Percentiles rank a stretch among this genome's conserved stretches.
Evolutionary conservation across 2,329 filamentous ascomycete genomes (phyloP).

Genomic region (Aureobasidium pullulans): DNA sequence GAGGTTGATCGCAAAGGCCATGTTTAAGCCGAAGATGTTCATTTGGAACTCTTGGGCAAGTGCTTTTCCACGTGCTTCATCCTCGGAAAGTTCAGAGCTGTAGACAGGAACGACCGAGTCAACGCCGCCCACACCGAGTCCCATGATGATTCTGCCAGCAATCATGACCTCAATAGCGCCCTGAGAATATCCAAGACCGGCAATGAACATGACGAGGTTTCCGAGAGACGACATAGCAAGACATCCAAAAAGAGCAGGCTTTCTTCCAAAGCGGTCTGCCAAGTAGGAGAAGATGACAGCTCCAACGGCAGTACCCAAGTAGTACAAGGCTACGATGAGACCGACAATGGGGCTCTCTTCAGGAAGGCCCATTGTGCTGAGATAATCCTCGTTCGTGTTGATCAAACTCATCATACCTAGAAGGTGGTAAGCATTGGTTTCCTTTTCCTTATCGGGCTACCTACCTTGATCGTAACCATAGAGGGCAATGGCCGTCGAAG

Average conservation of each 20-base stretch:
- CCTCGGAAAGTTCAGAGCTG: conserved; percentile 48
- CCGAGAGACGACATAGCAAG: conserved; percentile 48
- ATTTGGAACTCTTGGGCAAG: conserved; percentile 57
- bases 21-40: conserved; percentile 56
- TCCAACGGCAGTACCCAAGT: conserved; percentile 53
- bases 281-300: conserved; percentile 50
- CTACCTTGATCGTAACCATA: conserved; percentile 41
- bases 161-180: conserved; percentile 44
- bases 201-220: conserved; percentile 54
- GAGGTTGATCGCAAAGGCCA: conserved; percentile 55
- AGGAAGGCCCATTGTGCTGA: conserved; percentile 49
- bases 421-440: neutral
- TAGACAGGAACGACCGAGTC: conserved; percentile 56
- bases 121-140: conserved; percentile 52
- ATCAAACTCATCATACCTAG: conserved; percentile 48
- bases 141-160: conserved; percentile 46
- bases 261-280: conserved; percentile 48
- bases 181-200: conserved; percentile 41
- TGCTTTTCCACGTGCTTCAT: conserved; percentile 50
- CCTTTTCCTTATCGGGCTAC: neutral
- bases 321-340: conserved; percentile 55
- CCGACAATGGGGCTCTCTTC: conserved; percentile 48
- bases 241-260: conserved; percentile 49
- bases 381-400: conserved; percentile 49
- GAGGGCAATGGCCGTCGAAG: conserved; percentile 46